Conservation (phyloP, 768 basidiomycete species). For the Trametes villosa region DNA sequence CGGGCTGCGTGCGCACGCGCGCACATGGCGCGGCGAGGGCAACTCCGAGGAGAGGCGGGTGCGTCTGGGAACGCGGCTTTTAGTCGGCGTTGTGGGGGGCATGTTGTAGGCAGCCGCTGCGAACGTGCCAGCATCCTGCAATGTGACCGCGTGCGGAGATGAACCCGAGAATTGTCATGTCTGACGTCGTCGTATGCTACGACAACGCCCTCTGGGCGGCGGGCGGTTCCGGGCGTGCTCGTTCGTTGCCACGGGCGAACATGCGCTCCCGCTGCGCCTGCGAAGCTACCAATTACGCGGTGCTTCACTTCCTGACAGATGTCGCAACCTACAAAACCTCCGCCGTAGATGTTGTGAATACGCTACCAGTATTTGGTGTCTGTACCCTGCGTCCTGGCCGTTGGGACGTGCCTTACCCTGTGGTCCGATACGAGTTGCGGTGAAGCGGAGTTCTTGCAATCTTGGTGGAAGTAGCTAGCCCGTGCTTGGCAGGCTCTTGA, state of each 20-base stretch:
- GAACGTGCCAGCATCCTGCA: not conserved
- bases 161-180: not conserved
- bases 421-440: not conserved
- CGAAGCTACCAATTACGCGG: not conserved
- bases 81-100: constrained; percentile 67
- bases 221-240: not conserved
- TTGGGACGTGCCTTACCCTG: not conserved
- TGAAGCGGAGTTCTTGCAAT: not conserved
- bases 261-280: not conserved
- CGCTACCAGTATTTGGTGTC: not conserved
- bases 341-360: not conserved
- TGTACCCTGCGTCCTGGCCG: not conserved
- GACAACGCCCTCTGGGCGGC: not conserved
- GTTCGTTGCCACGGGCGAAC: not conserved
- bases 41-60: constrained; percentile 50
- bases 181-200: not conserved
- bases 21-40: constrained; percentile 59
- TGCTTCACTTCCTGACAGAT: not conserved
- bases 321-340: no score
- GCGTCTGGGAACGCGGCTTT: constrained; percentile 62
- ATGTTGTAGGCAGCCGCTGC: constrained; percentile 53
- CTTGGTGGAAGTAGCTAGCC: not conserved
- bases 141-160: constrained; percentile 13
- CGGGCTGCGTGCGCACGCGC: constrained; percentile 52
- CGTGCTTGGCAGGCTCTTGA: not conserved